Evolutionary conservation across 2,329 filamentous ascomycete species (phyloP), one percentile per base, ranked within the genome.

Genomic region (Ophiocordyceps unilateralis): DNA sequence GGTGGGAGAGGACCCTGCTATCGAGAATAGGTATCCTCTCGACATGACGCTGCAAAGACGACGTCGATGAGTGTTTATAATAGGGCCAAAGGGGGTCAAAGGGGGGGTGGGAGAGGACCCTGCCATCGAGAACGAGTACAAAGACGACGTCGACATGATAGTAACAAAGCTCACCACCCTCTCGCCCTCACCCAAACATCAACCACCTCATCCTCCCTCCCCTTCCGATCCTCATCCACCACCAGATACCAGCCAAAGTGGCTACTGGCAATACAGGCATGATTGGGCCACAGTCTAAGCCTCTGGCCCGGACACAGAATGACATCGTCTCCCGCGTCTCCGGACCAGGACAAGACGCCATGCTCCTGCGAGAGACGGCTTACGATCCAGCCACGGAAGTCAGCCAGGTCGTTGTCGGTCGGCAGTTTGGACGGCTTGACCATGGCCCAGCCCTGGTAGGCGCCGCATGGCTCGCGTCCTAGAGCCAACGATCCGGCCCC

Each of bases 351-450:
- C 51, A 89, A 54, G 43, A 86, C 76, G 0, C 81, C 82, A 60
- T 89, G 84, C 61, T 91, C 84, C 61, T 89, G 84, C 48, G 78
- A 81, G 45, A 89, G 73, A 22, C 75, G 69, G 14, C 72, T 76
- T 1, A 89, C 76, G 49, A 83, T 71, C 79, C 83, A 83, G 2
- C 69, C 72, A 5, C 64, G 62, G 7, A 66, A 55, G 2, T 41
- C 40, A 0, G 62, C 59, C 45, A 54, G 45, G 37, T 50, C 49
- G 11, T 50, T 49, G 8, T 65, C 65, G 4, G 39, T 14, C 12
- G 53, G 44, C 19, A 50, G 51, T 74, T 78, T 84, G 0, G 72
- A 68, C 44, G 70, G 72, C 5, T n/a, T n/a, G n/a, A 86, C 60
- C 32, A 86, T 67, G 0, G 80, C 84, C 77, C 78, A 87, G 2